Base-by-base conservation (phyloP, 2,329 filamentous ascomycete species). In the Colletotrichum brevisporum region DNA sequence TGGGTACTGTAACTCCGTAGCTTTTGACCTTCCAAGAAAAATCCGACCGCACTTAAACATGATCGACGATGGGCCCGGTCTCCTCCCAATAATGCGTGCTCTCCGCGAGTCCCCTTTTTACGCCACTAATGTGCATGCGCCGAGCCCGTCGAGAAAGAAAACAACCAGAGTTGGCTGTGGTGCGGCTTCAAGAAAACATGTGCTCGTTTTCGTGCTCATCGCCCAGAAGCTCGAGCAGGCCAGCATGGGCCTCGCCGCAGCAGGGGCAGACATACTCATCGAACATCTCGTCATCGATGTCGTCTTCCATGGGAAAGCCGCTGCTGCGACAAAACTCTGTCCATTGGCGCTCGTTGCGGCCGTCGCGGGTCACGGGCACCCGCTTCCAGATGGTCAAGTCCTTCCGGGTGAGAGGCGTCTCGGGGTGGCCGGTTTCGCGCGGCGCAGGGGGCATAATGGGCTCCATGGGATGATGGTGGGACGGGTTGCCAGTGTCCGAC, bases 301-400 rank as follows among this genome's bases (percentile, higher is more conserved):
- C 58, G 24, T 70, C 58, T 24, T 70, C 69, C 55, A 71, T 63
- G 13, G 71, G 61, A 64, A 82, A 80, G 27, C 82, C 82, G 36
- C 75, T 81, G 56, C 72, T 76, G 39, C 81, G 77, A 57, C 78
- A 82, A 71, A 88, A 88, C 43, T 86, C 79, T 16, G 80, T 76
- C 85, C 85, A 88, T n/a, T 77, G 74, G 24, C 85, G 84, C 39
- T 81, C 75, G 15, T 78, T 73, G 0, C 31, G 31, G 31, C 70
- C 72, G 63, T 83, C 82, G 18, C 83, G 81, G 18, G 76, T 76
- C 4, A 78, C 54, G 1, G 85, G 86, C 0, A 88, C 81, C 13
- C 78, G 81, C 74, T 87, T 88, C 84, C 85, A 88, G 21, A 88
- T 81, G 4, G 86, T 82, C 27, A 78, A 77, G 13, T 83, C 82